phyloP scores from a whole-genome alignment of 2,329 filamentous ascomycete species.

The Colletotrichum tanaceti region DNA sequence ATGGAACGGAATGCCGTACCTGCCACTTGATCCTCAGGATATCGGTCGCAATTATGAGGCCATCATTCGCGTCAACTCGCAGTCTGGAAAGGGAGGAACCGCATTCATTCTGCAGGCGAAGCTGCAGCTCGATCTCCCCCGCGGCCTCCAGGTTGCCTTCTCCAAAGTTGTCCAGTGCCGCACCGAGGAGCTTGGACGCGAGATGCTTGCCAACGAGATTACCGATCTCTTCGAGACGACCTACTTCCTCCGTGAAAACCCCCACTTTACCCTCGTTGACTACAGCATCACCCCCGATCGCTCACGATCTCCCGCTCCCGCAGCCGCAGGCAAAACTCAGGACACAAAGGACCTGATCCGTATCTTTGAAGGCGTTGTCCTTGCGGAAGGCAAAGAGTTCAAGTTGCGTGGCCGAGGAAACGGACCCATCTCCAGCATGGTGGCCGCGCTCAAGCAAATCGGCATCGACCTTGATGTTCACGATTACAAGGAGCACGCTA shows the following conservation, averaged over 20 bases:
- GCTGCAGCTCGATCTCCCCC: constrained; percentile 90
- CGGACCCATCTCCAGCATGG: constrained; percentile 89
- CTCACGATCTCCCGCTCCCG: constrained; percentile 76
- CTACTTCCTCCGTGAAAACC: constrained; percentile 86
- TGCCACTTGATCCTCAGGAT: constrained; percentile 91
- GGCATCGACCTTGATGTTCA: constrained; percentile 90
- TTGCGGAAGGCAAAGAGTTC: constrained; percentile 84
- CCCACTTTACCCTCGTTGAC: constrained; percentile 87
- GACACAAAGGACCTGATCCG: constrained; percentile 83
- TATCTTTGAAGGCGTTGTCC: constrained; percentile 85
- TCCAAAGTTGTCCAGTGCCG: constrained; percentile 85
- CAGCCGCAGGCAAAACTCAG: constrained; percentile 73
- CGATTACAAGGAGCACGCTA: constrained; percentile 97
- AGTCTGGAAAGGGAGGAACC: constrained; percentile 92
- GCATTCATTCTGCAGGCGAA: constrained; percentile 87
- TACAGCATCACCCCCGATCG: constrained; percentile 92
- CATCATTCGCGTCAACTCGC: constrained; percentile 97
- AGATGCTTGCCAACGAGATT: constrained; percentile 87
- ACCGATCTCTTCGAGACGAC: constrained; percentile 87
- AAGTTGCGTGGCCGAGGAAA: constrained; percentile 84
- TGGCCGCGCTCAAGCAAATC: constrained; percentile 80
- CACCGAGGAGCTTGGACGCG: constrained; percentile 83
- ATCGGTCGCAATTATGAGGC: constrained; percentile 98
- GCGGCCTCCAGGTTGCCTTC: constrained; percentile 92
- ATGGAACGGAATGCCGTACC: constrained; percentile 81